Base-by-base conservation (phyloP, 805 yeast species). In the Candida railenensis region DNA sequence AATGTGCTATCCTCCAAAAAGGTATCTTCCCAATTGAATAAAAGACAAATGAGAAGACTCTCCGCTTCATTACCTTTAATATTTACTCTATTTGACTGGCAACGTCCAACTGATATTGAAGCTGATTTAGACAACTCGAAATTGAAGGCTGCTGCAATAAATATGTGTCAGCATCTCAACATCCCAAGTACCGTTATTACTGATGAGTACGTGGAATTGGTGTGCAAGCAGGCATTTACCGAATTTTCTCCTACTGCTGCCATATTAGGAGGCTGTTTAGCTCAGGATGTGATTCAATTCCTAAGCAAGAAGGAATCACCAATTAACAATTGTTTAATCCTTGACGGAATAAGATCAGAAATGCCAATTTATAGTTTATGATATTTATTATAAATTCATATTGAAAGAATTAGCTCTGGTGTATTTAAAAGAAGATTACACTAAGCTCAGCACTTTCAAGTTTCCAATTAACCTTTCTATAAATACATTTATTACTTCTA, bases 251-350 rank as follows among this genome's bases (percentile, higher is more conserved):
- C 97, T 1, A 83, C 84, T 0, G 82, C 94, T 3, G 95, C 98
- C 0, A 79, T 94, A 1, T 54, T 92, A 4, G 99, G 98, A 4
- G 99, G 98, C 1, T 77, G 89, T 1, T 65, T 92, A 20, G 87
- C 96, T 2, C 99, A 94, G 65, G 97, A 91, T 61, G 85, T 89
- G 12, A 86, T 94, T 40, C 94, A 94, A 66, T 81, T 77, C 45
- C 65, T 92, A 44, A 85, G 94, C 37, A 79, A 80, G 53, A 81
- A 83, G 53, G 90, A 88, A 55, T 74, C 82, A 37, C 96, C 97
- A 2, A 73, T 91, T 34, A 91, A 89, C 61, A 94, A 94, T 61
- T 73, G 88, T 44, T 73, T 87, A 52, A 67, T 92, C 1, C 73
- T 91, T 34, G 96, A 94, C 67, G 90, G 92, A 9, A 64, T 74